These are phyloP conservation scores for Jatropha podagrica DNA, from an alignment of 441 rosid genomes.

Conservation along the genomic window DNA sequence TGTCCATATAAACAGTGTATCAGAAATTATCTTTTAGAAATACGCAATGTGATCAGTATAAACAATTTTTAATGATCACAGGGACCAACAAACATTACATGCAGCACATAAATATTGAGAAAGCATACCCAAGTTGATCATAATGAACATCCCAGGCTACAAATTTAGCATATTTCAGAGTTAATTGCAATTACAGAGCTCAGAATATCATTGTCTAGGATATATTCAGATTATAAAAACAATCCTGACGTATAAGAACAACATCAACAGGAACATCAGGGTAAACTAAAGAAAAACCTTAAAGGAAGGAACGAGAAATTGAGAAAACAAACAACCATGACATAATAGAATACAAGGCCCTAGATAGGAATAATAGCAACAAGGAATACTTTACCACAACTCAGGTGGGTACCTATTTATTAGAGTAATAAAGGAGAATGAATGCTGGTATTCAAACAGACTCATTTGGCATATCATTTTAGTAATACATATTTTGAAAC, in stretches of 20 bases:
- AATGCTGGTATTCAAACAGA: background rate
- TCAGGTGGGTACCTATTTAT: background rate
- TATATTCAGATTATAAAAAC: background rate
- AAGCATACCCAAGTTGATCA: background rate
- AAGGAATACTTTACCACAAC: background rate
- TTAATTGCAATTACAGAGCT: background rate
- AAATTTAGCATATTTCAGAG: background rate
- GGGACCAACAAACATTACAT: background rate
- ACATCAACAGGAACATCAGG: background rate
- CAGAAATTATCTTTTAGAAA: slow-evolving; percentile 11
- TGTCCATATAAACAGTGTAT: slow-evolving; percentile 27
- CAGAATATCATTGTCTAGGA: background rate
- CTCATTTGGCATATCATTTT: background rate
- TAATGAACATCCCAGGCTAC: background rate
- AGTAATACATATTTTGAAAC: background rate
- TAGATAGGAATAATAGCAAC: background rate
- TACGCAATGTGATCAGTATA: background rate
- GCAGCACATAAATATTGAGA: background rate
- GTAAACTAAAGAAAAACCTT: background rate
- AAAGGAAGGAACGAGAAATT: background rate
- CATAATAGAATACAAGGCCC: background rate
- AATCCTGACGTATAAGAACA: background rate
- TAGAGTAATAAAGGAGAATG: background rate
- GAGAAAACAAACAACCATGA: slow-evolving; percentile 5
- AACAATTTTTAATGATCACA: no score